Base-by-base conservation (phyloP, 768 basidiomycete species). In the Cystobasidium tubakii region DNA sequence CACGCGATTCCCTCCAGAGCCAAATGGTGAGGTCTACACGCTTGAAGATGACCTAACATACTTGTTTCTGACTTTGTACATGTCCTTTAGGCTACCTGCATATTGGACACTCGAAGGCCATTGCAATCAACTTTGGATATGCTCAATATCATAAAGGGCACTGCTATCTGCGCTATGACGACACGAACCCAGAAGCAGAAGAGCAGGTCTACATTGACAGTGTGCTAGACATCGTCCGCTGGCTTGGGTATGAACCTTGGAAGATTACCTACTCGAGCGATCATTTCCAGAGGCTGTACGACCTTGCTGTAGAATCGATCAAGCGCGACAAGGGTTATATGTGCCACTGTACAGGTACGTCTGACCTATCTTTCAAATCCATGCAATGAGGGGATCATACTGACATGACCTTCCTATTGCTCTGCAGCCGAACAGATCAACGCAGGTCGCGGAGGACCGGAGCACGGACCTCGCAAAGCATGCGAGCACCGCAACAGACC, bases 201-300 rank as follows among this genome's bases (percentile, higher is more conserved):
- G 96, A 99, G 83, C 92, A 87, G 42, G 84, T 87, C 76, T 99
- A 96, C 82, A 98, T 98, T 77, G 94, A 95, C 81, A 95, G 90
- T 74, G 97, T 98, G 72, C 83, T 98, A 79, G 94, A 97, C 82
- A 91, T 89, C 78, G 86, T 98, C 42, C 86, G 94, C 76, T 99
- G 96, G 96, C 85, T 99, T 23, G 96, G 96, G 0, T 99, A 87
- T 79, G 95, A 98, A 81, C 96, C 96, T 1, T 98, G 90, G 91
- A 91, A 91, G 82, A 93, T 99, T 84, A 98, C 96, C 2, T 98
- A 98, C 82, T 97, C 95, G 62, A 96, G 92, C 80, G 95, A 98
- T 82, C 91, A 99, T 82, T 99, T 99, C 81, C 86, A 89, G 70
- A 83, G 88, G 79, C 83, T 99, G 27, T 90, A 92, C 78, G 88